phyloP scores from a whole-genome alignment of 805 yeast genomes.

The Myxozyma mucilagina region DNA sequence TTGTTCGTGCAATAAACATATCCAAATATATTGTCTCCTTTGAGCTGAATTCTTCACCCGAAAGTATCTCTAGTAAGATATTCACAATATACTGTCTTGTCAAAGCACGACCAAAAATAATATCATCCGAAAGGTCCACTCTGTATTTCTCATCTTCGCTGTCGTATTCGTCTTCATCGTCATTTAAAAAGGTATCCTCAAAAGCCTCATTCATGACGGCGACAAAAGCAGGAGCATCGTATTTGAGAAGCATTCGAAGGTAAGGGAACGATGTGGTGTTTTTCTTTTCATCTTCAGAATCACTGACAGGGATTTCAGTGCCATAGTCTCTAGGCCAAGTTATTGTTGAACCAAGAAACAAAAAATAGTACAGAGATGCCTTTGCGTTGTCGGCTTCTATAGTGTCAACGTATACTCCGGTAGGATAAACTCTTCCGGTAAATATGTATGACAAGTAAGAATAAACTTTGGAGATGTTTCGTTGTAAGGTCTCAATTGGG shows the following conservation, averaged over 20 bases:
- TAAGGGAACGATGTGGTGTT: conserved; percentile 68
- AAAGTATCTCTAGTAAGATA: conserved; percentile 61
- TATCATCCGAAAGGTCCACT: conserved; percentile 25
- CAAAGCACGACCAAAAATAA: conserved; percentile 42
- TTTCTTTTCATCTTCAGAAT: conserved; percentile 33
- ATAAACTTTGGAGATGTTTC: conserved; percentile 44
- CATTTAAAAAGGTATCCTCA: conserved; percentile 75
- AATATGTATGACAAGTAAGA: conserved; percentile 67
- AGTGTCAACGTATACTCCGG: conserved; percentile 51
- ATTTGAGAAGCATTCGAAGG: conserved; percentile 55
- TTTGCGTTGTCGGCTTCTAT: conserved; percentile 48
- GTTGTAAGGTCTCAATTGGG: conserved; percentile 28
- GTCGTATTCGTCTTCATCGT: conserved; percentile 40
- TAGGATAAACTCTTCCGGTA: conserved; percentile 81
- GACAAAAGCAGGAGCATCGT: conserved; percentile 60
- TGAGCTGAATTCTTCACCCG: conserved; percentile 34
- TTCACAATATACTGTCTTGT: conserved; percentile 79
- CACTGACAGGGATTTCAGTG: conserved; percentile 40
- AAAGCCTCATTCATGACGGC: conserved; percentile 75
- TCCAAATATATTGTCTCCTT: conserved; percentile 46
- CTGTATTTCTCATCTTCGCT: conserved; percentile 46
- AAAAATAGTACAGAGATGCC: conserved; percentile 51
- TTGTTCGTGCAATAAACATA: conserved; percentile 75
- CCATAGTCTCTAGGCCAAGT: conserved; percentile 48
- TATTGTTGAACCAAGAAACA: conserved; percentile 56